A percentile compares a stretch with the other conserved stretches of the same genome.
These are phyloP conservation scores for Sarocladium kiliense DNA, from an alignment of 2,329 filamentous ascomycete genomes.

Conservation along the genomic window DNA sequence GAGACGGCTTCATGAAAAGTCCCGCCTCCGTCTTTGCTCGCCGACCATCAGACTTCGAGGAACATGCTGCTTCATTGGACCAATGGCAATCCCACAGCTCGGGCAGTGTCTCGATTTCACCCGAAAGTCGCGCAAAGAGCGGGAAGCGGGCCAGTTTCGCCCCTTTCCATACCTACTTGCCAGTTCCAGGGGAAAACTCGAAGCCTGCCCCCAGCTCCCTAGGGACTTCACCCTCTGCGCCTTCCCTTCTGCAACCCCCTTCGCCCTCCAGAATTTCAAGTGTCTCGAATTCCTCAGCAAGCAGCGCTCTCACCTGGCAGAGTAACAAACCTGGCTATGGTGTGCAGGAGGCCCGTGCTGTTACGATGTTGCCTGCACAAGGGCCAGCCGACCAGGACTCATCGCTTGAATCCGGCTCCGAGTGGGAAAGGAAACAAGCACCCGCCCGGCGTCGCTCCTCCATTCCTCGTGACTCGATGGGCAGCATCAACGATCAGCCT, in stretches of 20 bases:
- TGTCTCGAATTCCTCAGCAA: slow-evolving; percentile 28
- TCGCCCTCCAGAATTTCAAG: slow-evolving; percentile 22
- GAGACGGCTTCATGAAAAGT: slow-evolving; percentile 16
- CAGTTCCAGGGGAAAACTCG: slow-evolving; percentile 26
- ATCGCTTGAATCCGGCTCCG: slow-evolving; percentile 15
- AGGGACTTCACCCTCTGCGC: not conserved
- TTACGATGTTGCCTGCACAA: slow-evolving; percentile 30
- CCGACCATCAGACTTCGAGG: slow-evolving; percentile 18
- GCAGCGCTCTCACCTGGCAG: slow-evolving; percentile 27
- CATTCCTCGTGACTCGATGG: slow-evolving; percentile 14
- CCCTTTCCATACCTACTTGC: slow-evolving; percentile 35
- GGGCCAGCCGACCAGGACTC: slow-evolving; percentile 13
- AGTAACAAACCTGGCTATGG: slow-evolving; percentile 22
- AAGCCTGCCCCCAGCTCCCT: not conserved
- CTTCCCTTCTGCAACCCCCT: slow-evolving; percentile 12
- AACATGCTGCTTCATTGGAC: not conserved
- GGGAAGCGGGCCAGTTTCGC: slow-evolving; percentile 34
- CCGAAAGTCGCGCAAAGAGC: not conserved
- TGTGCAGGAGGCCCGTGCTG: slow-evolving; percentile 34
- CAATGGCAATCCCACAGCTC: not conserved
- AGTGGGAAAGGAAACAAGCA: slow-evolving; percentile 15
- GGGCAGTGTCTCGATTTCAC: not conserved
- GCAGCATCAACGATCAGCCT: slow-evolving; percentile 31
- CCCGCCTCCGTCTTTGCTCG: slow-evolving; percentile 21
- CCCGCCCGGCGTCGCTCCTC: slow-evolving; percentile 13